These are phyloP conservation scores for Aspergillus niger DNA, from an alignment of 2,329 filamentous ascomycete species.

Conservation along the genomic window DNA sequence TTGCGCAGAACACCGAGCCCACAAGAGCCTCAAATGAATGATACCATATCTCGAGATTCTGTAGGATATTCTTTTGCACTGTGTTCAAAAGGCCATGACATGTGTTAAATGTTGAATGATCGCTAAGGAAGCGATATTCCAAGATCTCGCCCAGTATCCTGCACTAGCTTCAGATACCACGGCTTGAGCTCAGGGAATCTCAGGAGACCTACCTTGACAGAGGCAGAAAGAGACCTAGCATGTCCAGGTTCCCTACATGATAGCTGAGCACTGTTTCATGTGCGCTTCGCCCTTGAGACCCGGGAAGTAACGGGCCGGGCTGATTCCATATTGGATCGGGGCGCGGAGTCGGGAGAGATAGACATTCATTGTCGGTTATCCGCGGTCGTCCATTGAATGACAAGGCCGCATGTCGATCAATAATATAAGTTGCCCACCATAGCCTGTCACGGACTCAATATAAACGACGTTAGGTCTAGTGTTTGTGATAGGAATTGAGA, in stretches of 20 bases:
- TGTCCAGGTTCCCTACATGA: not conserved
- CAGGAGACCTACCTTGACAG: not conserved
- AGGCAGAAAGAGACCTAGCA: not conserved
- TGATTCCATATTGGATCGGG: not conserved
- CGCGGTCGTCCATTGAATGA: conserved; percentile 5
- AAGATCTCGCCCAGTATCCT: conserved; percentile 1
- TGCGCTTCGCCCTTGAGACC: not conserved
- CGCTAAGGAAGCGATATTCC: conserved; percentile 3
- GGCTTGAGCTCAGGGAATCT: not conserved
- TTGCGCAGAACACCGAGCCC: not conserved
- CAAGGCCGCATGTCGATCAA: conserved; percentile 1
- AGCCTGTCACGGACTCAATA: not conserved
- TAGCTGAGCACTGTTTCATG: not conserved
- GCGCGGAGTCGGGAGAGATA: not conserved
- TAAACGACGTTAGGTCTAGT: not conserved
- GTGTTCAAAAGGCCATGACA: not conserved
- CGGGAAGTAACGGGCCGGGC: not conserved
- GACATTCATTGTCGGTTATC: conserved; percentile 5
- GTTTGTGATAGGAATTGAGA: no score
- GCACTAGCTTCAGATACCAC: not conserved
- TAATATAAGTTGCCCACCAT: conserved; percentile 9
- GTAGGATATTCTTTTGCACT: not conserved
- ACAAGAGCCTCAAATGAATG: not conserved
- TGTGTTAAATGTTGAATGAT: conserved; percentile 3
- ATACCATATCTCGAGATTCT: not conserved